Base-by-base conservation (phyloP, 1,284 basidiomycete genomes). In the Pseudomicrostroma phylloplanum region DNA sequence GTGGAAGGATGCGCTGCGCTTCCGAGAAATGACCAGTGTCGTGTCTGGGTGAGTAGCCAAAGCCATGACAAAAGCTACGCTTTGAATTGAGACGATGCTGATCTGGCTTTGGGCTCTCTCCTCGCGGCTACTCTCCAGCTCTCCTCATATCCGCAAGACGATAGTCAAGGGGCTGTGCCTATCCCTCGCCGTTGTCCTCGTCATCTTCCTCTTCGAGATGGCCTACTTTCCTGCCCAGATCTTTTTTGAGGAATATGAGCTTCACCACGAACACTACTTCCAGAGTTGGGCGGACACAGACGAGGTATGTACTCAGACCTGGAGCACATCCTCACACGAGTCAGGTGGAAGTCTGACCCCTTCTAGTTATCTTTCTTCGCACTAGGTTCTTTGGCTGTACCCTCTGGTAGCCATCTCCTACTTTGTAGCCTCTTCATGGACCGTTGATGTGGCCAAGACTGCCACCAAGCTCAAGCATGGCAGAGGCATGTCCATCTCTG, bases 151-250 rank as follows among this genome's bases (percentile, higher is more conserved):
- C 19, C 70, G 73, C 26, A 63, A 62, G 40, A 67, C 70, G 43
- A 64, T 79, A 6, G 19, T 76, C 41, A 79, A 79, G 40, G 77
- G 77, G 11, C 58, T 77, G 21, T 36, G 71, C 17, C 68, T 79
- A 36, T 73, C 76, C 55, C 62, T 70, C 4, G 64, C 67, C 26
- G 66, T 79, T 57, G 61, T 68, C 13, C 68, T 64, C 13, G 12
- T 71, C 42, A 70, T 78, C 26, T 74, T 75, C 60, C 71, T 77
- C 56, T 72, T 75, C 63, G 72, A 76, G 58, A 55, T 78, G n/a
- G 68, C 76, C 17, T 67, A 78, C 41, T 66, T 79, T 15, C 77
- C 77, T 8, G 67, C 58, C 19, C 67, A 73, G 43, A 69, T 76
- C 57, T 76, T 71, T 40, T 26, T 26, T 15, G 21, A 21, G 6